Evolutionary conservation across 2,329 filamentous ascomycete species (phyloP), one percentile per base, ranked within the genome.

Genomic region (Alternaria sp.): DNA sequence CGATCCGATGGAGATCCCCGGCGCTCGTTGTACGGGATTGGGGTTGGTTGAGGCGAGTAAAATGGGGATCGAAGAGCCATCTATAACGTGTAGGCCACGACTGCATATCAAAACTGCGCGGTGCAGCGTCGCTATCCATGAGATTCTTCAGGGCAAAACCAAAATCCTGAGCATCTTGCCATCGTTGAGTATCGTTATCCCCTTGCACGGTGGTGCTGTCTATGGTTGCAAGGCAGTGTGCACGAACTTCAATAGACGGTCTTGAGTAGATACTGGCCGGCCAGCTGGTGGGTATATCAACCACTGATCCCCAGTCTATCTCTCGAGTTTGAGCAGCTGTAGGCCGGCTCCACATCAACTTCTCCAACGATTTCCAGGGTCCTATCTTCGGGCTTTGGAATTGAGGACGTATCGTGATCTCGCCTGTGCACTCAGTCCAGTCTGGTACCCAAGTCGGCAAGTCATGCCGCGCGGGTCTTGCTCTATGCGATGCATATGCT

Each of bases 361-460:
- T 62, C 36, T 59, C 60, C 19, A 63, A 30, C 26, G 63, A 66
- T 32, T 50, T 61, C 63, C 63, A 66, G 8, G 63, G 63, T 5
- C 63, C 63, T 9, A 64, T 56, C 17, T 59, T 59, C 2, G 45
- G n/a, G 26, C 23, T 25, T 30, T 61, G 61, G 13, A 66, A 66
- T 30, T 63, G 63, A 15, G 50, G 50, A 30, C 47, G 59, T 6
- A 67, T n/a, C 2, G 52, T 61, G 2, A 54, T 50, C 13, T 64
- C 52, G n/a, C 43, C 57, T 4, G 32, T 36, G 3, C 46, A 56
- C 12, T 59, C 57, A 11, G 32, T 53, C 64, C 64, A 67, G n/a
- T 67, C 56, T 2, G 64, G 64, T 12, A 62, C 64, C 64, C 64
- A 67, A n/a, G 64, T 65, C 6, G 64, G 64, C 4, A 67, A 40